Evolutionary conservation across 352 stramenopile species (phyloP).

Genomic region (Globisporangium radiosum): DNA sequence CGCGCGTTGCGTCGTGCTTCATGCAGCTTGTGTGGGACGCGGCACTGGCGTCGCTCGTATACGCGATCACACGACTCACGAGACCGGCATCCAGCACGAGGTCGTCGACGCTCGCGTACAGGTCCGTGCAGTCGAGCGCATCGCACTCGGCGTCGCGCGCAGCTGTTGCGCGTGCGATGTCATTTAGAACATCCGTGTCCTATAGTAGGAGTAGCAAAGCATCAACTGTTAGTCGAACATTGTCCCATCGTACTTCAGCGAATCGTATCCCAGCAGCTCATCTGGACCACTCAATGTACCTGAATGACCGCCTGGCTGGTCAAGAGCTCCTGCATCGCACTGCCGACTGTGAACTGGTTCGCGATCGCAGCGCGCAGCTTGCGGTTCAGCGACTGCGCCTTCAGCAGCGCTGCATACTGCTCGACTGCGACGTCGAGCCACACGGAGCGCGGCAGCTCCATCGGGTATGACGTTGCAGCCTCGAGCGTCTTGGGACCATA

Average conservation of each 20-base stretch:
- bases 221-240: not conserved
- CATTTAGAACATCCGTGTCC: too few species aligned
- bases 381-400: constrained; percentile 32
- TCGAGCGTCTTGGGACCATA: too few species aligned
- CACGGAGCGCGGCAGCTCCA: constrained; percentile 10
- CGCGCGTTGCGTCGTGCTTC: constrained; percentile 1
- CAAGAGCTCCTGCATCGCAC: constrained; percentile 16
- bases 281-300: not conserved
- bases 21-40: constrained; percentile 2
- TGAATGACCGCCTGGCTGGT: not conserved
- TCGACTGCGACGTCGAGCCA: constrained; percentile 35
- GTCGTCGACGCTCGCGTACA: not conserved
- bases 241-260: not conserved
- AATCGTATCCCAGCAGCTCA: too few species aligned
- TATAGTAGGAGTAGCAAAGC: too few species aligned
- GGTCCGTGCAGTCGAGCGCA: not conserved
- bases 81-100: not conserved
- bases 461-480: too few species aligned
- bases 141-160: not conserved
- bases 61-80: not conserved
- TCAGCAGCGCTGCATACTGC: constrained; percentile 34
- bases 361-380: constrained; percentile 32
- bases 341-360: constrained; percentile 33
- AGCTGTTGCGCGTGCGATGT: not conserved
- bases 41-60: not conserved